Conservation (phyloP, 140 eudicot genomes). For the Flaveria floridana region DNA sequence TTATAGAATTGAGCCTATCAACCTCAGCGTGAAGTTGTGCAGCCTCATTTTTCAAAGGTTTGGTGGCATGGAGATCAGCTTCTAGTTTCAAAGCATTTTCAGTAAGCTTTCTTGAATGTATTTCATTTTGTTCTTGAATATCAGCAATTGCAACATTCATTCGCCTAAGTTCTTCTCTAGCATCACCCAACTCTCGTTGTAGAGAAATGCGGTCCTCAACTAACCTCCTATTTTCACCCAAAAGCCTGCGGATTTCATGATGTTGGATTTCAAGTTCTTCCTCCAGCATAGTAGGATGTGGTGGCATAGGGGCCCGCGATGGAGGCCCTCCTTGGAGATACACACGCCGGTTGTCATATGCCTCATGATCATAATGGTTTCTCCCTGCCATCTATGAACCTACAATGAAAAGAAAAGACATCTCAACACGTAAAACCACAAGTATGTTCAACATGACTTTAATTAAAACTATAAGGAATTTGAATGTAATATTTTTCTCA, state of each 20-base stretch:
- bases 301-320: slow-evolving; percentile 62
- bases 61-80: slow-evolving; percentile 85
- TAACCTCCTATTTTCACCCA: slow-evolving; percentile 80
- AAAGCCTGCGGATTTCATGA: slow-evolving; percentile 73
- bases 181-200: slow-evolving; percentile 69
- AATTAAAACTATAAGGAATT: not conserved
- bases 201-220: slow-evolving; percentile 74
- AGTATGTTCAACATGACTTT: not conserved
- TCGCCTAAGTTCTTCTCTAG: slow-evolving; percentile 63
- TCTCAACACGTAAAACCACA: not conserved
- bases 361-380: slow-evolving; percentile 67
- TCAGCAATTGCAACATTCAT: slow-evolving; percentile 66
- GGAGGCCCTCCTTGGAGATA: slow-evolving; percentile 55
- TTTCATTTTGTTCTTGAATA: slow-evolving; percentile 73
- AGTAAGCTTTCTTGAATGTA: slow-evolving; percentile 69
- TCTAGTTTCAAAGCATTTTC: slow-evolving; percentile 80
- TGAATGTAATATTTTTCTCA: no score
- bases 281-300: slow-evolving; percentile 80
- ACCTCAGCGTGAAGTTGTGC: slow-evolving; percentile 64
- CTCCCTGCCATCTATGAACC: slow-evolving; percentile 65
- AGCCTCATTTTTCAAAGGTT: slow-evolving; percentile 68
- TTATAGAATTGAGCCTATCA: slow-evolving; percentile 57
- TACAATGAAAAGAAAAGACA: not conserved
- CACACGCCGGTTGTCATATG: slow-evolving; percentile 62
- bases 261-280: slow-evolving; percentile 91